Conservation (phyloP, 2,329 filamentous ascomycete species). For the Phialocephala sp. region DNA sequence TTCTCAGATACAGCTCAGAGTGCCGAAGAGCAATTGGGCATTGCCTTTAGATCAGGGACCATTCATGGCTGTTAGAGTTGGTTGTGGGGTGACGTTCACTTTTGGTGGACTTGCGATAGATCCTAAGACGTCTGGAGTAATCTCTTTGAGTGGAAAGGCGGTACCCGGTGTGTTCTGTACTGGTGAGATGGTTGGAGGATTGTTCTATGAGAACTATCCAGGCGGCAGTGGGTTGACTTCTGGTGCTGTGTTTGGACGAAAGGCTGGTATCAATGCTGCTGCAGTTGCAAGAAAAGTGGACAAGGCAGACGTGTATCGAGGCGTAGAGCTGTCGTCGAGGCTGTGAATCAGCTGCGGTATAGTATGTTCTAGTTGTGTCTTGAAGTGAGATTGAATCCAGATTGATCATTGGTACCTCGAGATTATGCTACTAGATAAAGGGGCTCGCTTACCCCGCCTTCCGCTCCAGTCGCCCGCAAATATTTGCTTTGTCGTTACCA, state of each 20-base stretch:
- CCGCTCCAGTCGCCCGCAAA: too few relatives aligned
- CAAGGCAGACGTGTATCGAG: background rate
- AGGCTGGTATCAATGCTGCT: constrained; percentile 48
- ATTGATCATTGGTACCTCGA: too few relatives aligned
- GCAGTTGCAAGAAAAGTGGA: background rate
- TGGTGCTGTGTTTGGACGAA: constrained; percentile 57
- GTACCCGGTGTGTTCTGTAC: constrained; percentile 63
- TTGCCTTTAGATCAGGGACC: constrained; percentile 60
- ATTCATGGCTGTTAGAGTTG: constrained; percentile 68
- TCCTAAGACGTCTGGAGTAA: constrained; percentile 57
- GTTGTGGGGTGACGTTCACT: constrained; percentile 70
- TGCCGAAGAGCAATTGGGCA: constrained; percentile 72
- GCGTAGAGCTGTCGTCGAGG: background rate
- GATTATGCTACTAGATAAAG: background rate
- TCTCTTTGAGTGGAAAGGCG: constrained; percentile 51
- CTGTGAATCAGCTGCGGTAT: too few relatives aligned
- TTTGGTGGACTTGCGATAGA: constrained; percentile 68
- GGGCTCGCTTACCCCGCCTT: background rate
- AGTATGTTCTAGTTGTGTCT: too few relatives aligned
- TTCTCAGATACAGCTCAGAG: constrained; percentile 45
- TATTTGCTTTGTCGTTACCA: too few relatives aligned
- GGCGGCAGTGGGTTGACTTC: constrained; percentile 67
- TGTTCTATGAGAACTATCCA: constrained; percentile 69
- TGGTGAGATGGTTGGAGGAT: constrained; percentile 70
- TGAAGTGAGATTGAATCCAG: too few relatives aligned